Evolutionary conservation across 2,329 filamentous ascomycete species (phyloP).

Genomic region (Diaporthe vexans): DNA sequence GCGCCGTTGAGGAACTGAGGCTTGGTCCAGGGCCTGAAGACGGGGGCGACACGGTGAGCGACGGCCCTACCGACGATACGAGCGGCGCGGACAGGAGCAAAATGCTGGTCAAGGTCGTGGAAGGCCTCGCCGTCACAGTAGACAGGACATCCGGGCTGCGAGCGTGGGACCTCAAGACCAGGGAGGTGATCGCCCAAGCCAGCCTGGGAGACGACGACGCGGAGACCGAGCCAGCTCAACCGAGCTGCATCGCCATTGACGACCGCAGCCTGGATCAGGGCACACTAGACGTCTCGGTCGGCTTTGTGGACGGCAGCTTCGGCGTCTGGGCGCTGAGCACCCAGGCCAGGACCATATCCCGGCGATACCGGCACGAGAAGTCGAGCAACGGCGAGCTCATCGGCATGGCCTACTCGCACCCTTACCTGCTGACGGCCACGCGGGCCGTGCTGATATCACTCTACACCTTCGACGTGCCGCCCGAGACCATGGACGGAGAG

Average conservation of each 20-base stretch:
- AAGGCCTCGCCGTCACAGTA: constrained; percentile 83
- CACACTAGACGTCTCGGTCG: constrained; percentile 73
- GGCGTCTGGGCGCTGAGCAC: constrained; percentile 75
- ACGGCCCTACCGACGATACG: constrained; percentile 34
- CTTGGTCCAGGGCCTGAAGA: constrained; percentile 43
- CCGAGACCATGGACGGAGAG: constrained; percentile 38
- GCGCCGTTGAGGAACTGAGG: constrained; percentile 82
- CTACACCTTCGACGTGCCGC: constrained; percentile 72
- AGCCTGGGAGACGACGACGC: constrained; percentile 48
- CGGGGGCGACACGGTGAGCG: neutral
- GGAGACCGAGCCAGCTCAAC: constrained; percentile 51
- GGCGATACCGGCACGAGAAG: constrained; percentile 70
- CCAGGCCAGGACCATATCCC: constrained; percentile 57
- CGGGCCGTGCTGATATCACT: constrained; percentile 80
- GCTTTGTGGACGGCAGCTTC: constrained; percentile 80
- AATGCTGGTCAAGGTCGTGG: constrained; percentile 83
- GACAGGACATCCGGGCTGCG: constrained; percentile 79
- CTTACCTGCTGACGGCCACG: constrained; percentile 85
- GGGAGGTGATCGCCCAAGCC: constrained; percentile 68
- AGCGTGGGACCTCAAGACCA: constrained; percentile 81
- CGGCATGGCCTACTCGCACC: constrained; percentile 78
- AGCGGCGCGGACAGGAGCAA: constrained; percentile 54
- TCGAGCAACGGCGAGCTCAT: constrained; percentile 76
- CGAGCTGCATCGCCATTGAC: constrained; percentile 78
- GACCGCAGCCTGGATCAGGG: constrained; percentile 59